Percentiles rank a stretch among this genome's conserved stretches.
Evolutionary conservation across 2,329 filamentous ascomycete genomes (phyloP).

Genomic region (Penicillium sp.): DNA sequence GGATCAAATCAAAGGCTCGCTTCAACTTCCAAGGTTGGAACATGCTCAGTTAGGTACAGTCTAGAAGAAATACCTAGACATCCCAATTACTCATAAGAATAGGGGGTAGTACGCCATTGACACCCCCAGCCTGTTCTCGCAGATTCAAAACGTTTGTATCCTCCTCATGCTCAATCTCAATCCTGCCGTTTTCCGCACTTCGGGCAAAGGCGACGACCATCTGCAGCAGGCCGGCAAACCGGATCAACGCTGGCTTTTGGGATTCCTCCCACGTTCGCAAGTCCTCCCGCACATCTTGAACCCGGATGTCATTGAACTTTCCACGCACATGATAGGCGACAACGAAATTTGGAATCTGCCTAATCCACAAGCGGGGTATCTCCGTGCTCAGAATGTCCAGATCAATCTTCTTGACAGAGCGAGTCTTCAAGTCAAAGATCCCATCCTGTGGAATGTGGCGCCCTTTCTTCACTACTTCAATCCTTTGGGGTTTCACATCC

Average conservation of each 20-base stretch:
- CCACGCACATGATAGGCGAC: conserved; percentile 52
- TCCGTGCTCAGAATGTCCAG: conserved; percentile 43
- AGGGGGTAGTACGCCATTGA: conserved; percentile 5
- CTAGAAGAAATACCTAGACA: not conserved
- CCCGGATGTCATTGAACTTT: conserved; percentile 47
- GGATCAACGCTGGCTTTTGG: conserved; percentile 29
- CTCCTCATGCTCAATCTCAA: conserved; percentile 31
- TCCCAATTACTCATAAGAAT: not conserved
- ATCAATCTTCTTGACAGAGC: conserved; percentile 38
- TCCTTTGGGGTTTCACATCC: not conserved
- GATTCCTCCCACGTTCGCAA: conserved; percentile 47
- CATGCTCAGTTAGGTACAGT: not conserved
- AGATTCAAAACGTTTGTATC: conserved; percentile 36
- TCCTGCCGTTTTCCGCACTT: conserved; percentile 14
- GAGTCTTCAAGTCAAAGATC: conserved; percentile 58
- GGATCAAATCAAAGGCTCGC: too few relatives aligned
- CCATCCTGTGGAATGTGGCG: conserved; percentile 42
- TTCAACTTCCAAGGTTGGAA: not conserved
- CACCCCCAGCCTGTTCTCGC: conserved; percentile 8
- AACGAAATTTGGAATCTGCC: conserved; percentile 55
- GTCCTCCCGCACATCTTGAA: conserved; percentile 39
- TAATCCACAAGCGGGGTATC: conserved; percentile 52
- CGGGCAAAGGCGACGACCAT: conserved; percentile 24
- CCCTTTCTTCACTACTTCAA: conserved; percentile 26
- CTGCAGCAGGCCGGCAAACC: conserved; percentile 15